These are phyloP conservation scores for Alternaria arborescens DNA, from an alignment of 2,329 filamentous ascomycete species.

Conservation along the genomic window DNA sequence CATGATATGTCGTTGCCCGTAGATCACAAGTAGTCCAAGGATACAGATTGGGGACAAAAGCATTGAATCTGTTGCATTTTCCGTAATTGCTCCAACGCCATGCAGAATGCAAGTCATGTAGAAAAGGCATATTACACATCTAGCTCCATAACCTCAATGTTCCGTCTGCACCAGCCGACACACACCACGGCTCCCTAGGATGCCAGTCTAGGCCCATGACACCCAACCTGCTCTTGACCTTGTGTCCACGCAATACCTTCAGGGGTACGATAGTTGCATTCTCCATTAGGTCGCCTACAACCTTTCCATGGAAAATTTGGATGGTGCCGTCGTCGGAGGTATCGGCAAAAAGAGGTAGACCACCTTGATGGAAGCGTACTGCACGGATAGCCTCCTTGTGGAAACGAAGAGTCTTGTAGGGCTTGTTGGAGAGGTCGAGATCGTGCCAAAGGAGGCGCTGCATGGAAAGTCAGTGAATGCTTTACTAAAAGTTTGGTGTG, in stretches of 20 bases:
- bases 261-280: slow-evolving; percentile 96
- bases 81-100: slow-evolving; percentile 6
- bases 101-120: slow-evolving; percentile 4
- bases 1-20: background rate
- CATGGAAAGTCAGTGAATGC: background rate
- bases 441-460: slow-evolving; percentile 91
- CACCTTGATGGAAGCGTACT: slow-evolving; percentile 83
- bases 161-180: slow-evolving; percentile 93
- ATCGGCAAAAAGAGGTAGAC: slow-evolving; percentile 87
- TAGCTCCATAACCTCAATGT: slow-evolving; percentile 83
- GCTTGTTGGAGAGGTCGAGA: slow-evolving; percentile 85
- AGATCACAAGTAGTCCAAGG: background rate
- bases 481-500: accelerated
- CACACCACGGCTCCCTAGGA: slow-evolving; percentile 89
- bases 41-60: background rate
- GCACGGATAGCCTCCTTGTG: slow-evolving; percentile 90
- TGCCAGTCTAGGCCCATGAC: slow-evolving; percentile 98
- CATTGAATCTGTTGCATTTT: slow-evolving; percentile 1
- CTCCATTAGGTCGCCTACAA: slow-evolving; percentile 93
- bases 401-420: slow-evolving; percentile 97
- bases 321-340: slow-evolving; percentile 93
- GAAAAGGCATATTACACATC: background rate
- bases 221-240: slow-evolving; percentile 83
- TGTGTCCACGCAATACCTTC: slow-evolving; percentile 91
- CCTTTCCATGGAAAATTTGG: slow-evolving; percentile 97